phyloP scores from a whole-genome alignment of 352 stramenopile species.

The Halophytophthora polymorphica region DNA sequence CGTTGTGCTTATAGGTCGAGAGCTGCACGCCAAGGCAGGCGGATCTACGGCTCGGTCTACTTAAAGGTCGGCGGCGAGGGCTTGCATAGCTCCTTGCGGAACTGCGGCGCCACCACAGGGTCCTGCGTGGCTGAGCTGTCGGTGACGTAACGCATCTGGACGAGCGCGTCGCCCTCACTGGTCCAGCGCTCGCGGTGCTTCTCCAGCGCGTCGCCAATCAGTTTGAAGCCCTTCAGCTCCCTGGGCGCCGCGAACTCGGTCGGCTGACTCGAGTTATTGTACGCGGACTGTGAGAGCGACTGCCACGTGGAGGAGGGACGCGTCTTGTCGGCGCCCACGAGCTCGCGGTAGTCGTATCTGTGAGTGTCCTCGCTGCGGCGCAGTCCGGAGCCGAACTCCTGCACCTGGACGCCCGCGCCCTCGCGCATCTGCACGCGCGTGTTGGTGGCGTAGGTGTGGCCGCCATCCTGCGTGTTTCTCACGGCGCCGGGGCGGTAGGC shows the following conservation, averaged over 20 bases:
- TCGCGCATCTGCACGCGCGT: slow-evolving; percentile 56
- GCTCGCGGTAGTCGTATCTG: slow-evolving; percentile 67
- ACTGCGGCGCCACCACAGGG: slow-evolving; percentile 38
- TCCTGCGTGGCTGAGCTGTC: slow-evolving; percentile 49
- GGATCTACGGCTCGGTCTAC: slow-evolving; percentile 14
- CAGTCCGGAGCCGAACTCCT: slow-evolving; percentile 51
- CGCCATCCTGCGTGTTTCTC: slow-evolving; percentile 36
- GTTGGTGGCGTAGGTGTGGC: slow-evolving; percentile 51
- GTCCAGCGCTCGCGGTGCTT: slow-evolving; percentile 63
- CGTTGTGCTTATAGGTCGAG: neutral
- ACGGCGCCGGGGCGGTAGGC: slow-evolving; percentile 56
- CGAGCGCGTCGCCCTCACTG: slow-evolving; percentile 48
- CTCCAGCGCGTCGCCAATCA: slow-evolving; percentile 50
- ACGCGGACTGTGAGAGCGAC: slow-evolving; percentile 52
- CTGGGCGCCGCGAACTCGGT: slow-evolving; percentile 69
- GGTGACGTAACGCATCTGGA: slow-evolving; percentile 56
- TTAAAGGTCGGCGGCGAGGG: slow-evolving; percentile 52
- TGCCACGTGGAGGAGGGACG: slow-evolving; percentile 44
- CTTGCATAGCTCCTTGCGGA: slow-evolving; percentile 61
- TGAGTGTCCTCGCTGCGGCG: slow-evolving; percentile 38
- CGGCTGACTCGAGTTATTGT: slow-evolving; percentile 48
- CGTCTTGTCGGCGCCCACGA: slow-evolving; percentile 65
- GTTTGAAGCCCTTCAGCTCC: slow-evolving; percentile 44
- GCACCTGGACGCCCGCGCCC: slow-evolving; percentile 26
- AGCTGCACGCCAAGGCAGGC: neutral